Evolutionary conservation across 495 filamentous ascomycete species (phyloP).

Genomic region (Entonaema liquescens): DNA sequence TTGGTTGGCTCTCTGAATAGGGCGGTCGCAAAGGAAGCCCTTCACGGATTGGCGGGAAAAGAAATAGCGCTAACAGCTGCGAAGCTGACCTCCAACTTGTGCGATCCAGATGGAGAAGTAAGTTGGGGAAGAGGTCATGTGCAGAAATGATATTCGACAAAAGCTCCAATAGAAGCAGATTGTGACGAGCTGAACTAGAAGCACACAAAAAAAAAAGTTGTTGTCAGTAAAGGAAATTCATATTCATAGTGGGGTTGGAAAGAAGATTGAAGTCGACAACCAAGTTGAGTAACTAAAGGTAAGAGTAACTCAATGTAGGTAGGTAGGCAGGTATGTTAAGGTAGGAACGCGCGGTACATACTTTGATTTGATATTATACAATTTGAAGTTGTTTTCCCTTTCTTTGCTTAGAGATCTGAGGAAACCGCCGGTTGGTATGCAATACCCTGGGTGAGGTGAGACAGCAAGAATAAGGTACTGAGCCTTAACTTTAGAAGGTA

Average conservation of each 20-base stretch:
- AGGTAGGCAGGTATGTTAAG: neutral
- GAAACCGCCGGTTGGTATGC: neutral
- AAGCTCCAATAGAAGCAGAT: neutral
- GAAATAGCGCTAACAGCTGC: slow-evolving; percentile 36
- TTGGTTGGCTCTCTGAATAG: slow-evolving; percentile 34
- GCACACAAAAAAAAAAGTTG: slow-evolving; percentile 1
- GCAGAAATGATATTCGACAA: slow-evolving; percentile 10
- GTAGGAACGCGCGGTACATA: neutral
- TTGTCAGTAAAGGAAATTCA: neutral
- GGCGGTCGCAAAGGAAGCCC: slow-evolving; percentile 23
- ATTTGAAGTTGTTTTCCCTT: neutral
- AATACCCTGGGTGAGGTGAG: slow-evolving; percentile 3
- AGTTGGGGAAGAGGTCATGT: slow-evolving; percentile 31
- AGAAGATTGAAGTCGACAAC: neutral
- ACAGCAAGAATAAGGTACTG: neutral
- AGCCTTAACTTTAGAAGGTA: slow-evolving; percentile 13
- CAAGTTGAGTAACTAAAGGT: neutral
- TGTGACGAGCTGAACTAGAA: slow-evolving; percentile 3
- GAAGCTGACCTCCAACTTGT: slow-evolving; percentile 41
- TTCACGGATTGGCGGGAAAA: slow-evolving; percentile 33
- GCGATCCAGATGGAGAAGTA: slow-evolving; percentile 23
- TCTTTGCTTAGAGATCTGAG: neutral
- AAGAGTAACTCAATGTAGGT: neutral
- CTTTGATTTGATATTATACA: neutral
- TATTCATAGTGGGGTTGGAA: no score